phyloP scores from a whole-genome alignment of 805 yeast species.

The Sporopachydermia quercuum region DNA sequence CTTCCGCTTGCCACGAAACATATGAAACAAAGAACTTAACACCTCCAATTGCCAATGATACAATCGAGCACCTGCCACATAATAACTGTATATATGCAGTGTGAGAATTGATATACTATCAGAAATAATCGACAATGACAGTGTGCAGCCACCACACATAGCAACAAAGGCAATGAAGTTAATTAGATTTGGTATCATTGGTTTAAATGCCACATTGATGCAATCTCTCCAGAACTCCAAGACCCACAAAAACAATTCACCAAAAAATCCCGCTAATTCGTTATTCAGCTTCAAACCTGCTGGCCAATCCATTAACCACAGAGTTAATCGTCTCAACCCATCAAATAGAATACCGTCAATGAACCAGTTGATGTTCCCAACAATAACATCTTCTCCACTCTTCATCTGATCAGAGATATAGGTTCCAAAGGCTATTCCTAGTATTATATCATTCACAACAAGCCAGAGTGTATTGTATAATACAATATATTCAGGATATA shows the following conservation, averaged over 20 bases:
- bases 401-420: slow-evolving; percentile 24
- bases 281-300: slow-evolving; percentile 87
- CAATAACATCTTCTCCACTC: slow-evolving; percentile 13
- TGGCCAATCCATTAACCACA: slow-evolving; percentile 78
- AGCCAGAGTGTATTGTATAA: slow-evolving; percentile 85
- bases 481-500: slow-evolving; percentile 51
- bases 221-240: slow-evolving; percentile 43
- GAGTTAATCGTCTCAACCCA: slow-evolving; percentile 32
- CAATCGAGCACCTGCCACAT: slow-evolving; percentile 62
- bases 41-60: slow-evolving; percentile 62
- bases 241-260: slow-evolving; percentile 79
- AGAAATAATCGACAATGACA: slow-evolving; percentile 46
- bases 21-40: slow-evolving; percentile 58
- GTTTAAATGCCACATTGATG: not conserved
- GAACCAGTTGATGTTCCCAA: slow-evolving; percentile 14
- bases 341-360: slow-evolving; percentile 28
- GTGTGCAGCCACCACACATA: slow-evolving; percentile 41
- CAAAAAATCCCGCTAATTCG: slow-evolving; percentile 73
- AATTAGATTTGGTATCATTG: not conserved
- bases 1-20: slow-evolving; percentile 81
- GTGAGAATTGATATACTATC: slow-evolving; percentile 53
- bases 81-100: slow-evolving; percentile 63
- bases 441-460: slow-evolving; percentile 61
- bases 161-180: not conserved
- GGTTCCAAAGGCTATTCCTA: slow-evolving; percentile 51